Evolutionary conservation across 805 yeast species (phyloP).

Genomic region (Saturnispora kantuleensis): DNA sequence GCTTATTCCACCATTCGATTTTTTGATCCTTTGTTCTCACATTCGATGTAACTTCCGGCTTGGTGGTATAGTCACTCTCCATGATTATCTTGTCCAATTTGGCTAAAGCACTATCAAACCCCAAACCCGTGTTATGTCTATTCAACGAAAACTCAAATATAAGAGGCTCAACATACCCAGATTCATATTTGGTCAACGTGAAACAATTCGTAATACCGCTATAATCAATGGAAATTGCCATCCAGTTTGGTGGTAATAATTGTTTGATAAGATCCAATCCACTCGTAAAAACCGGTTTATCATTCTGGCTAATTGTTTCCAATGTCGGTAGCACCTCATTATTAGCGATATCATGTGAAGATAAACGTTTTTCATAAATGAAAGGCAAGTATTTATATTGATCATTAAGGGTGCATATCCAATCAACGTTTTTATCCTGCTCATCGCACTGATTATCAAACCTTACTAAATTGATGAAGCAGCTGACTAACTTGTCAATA

Average conservation of each 20-base stretch:
- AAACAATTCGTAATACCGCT: conserved; percentile 51
- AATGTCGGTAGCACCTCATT: conserved; percentile 15
- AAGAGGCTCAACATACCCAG: conserved; percentile 22
- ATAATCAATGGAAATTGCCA: conserved; percentile 49
- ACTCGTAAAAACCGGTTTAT: no score
- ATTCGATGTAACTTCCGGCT: conserved; percentile 38
- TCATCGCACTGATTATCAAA: background rate
- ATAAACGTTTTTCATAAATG: conserved; percentile 11
- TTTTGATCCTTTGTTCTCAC: conserved; percentile 52
- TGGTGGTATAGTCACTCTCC: conserved; percentile 54
- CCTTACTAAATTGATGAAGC: conserved; percentile 7
- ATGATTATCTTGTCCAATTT: conserved; percentile 44
- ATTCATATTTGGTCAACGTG: conserved; percentile 26
- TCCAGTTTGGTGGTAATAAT: conserved; percentile 42
- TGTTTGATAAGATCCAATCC: conserved; percentile 2
- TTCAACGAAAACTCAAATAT: conserved; percentile 48
- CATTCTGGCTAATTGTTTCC: background rate
- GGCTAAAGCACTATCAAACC: conserved; percentile 35
- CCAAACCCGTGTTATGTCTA: conserved; percentile 36
- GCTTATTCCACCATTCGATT: conserved; percentile 66
- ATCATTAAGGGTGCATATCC: conserved; percentile 4
- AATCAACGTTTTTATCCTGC: background rate
- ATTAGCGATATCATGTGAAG: conserved; percentile 14
- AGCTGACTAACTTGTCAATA: conserved; percentile 9
- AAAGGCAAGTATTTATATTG: conserved; percentile 8